Conservation (phyloP, 1,284 basidiomycete genomes). For the Coriolopsis trogii region DNA sequence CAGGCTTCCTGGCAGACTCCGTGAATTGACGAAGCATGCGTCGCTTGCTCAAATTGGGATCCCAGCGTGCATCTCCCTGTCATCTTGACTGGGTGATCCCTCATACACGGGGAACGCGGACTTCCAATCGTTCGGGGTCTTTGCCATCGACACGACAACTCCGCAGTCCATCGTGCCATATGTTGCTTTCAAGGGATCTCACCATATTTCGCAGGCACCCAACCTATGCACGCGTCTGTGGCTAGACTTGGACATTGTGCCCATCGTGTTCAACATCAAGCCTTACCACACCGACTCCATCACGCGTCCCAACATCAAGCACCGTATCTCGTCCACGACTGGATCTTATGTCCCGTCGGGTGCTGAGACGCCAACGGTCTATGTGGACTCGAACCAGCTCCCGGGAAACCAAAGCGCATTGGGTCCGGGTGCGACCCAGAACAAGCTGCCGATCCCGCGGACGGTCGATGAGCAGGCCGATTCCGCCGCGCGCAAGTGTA, state of each 20-base stretch:
- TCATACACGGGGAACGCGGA: neutral
- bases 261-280: slow-evolving; percentile 84
- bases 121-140: neutral
- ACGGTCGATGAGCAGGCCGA: slow-evolving; percentile 83
- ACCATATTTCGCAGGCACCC: slow-evolving; percentile 48
- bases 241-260: slow-evolving; percentile 76
- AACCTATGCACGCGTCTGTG: slow-evolving; percentile 79
- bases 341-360: slow-evolving; percentile 76
- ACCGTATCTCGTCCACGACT: slow-evolving; percentile 75
- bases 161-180: neutral
- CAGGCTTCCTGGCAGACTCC: neutral
- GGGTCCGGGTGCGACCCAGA: slow-evolving; percentile 47
- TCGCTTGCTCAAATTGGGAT: neutral
- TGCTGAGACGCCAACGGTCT: slow-evolving; percentile 71
- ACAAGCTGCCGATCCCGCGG: slow-evolving; percentile 69
- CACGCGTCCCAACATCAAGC: slow-evolving; percentile 75
- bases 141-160: neutral
- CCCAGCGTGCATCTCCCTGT: no score
- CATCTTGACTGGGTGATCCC: neutral
- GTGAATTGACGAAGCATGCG: slow-evolving; percentile 2
- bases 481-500: slow-evolving; percentile 77
- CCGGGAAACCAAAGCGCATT: slow-evolving; percentile 39
- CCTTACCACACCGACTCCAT: slow-evolving; percentile 76
- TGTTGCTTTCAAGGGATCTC: neutral
- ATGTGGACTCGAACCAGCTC: slow-evolving; percentile 54